Base-by-base conservation (phyloP, 768 basidiomycete species). In the Suillus occidentalis region DNA sequence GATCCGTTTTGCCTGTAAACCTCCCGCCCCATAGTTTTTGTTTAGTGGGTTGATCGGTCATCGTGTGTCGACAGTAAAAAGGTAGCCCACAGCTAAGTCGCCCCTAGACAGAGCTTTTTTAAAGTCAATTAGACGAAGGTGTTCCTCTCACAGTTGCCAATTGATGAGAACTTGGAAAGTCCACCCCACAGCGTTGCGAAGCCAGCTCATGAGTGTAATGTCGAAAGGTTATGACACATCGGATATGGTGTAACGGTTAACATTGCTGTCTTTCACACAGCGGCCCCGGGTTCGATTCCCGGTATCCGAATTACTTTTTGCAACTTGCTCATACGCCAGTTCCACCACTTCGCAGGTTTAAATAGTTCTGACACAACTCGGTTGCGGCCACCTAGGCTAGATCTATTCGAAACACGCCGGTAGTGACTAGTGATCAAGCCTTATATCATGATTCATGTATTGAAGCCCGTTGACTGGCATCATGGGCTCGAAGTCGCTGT, bases 11-110 rank as follows among this genome's bases (percentile, higher is more conserved):
- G 56, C 93, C 93, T 14, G 92, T 94, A 73, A 96, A 96, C 40
- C 94, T 81, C 16, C 93, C 93, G 14, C 93, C 92, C 92, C 92
- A 94, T 73, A 94, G 77, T 74, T 93, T 94, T 77, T 92, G 88
- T 66, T 85, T 86, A 28, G 84, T 80, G 10, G 81, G 81, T 68
- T 81, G 76, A 57, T 76, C 75, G 25, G 75, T 9, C 78, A 81
- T 82, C 53, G 71, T 69, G 55, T 59, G 60, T n/a, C 39, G 36
- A 47, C 12, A 56, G 49, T 36, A 50, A 47, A 8, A 36, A 31
- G 25, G 13, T 6, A 61, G 6, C 18, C 60, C 39, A 43, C 39
- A 25, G 22, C 9, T n/a, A 25, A 25, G 14, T 52, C 25, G 4
- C 16, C 28, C 4, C 50, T 53, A 31, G 50, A 18, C 28, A 9